Percentiles rank a stretch among this genome's conserved stretches.
phyloP scores from a whole-genome alignment of 768 basidiomycete genomes.

The Candolleomyces aberdarensis region DNA sequence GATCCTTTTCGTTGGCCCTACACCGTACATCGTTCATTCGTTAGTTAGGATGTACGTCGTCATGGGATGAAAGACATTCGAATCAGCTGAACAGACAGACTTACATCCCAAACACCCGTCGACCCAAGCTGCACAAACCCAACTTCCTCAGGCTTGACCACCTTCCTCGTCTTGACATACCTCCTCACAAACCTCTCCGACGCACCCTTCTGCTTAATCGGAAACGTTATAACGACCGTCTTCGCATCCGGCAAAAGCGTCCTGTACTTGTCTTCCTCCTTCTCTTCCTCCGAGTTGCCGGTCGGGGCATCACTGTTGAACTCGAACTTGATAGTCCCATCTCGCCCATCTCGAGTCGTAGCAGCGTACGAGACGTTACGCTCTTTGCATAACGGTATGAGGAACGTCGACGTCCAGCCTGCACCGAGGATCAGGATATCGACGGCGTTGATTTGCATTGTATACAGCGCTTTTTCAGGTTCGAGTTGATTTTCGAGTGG shows the following conservation, averaged over 20 bases:
- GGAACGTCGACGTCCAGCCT: constrained; percentile 64
- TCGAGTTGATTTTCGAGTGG: too few relatives aligned
- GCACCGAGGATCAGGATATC: constrained; percentile 63
- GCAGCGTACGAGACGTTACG: constrained; percentile 42
- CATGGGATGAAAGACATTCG: background rate
- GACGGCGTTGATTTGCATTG: constrained; percentile 20
- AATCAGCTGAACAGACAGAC: constrained; percentile 16
- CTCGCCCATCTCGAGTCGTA: constrained; percentile 52
- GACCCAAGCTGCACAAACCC: constrained; percentile 62
- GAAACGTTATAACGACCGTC: constrained; percentile 57
- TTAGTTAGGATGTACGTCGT: too few relatives aligned
- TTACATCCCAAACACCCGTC: constrained; percentile 60
- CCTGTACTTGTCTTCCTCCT: too few relatives aligned
- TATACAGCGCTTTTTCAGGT: background rate
- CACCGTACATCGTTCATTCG: background rate
- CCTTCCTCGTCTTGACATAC: constrained; percentile 32
- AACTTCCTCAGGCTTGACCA: constrained; percentile 12
- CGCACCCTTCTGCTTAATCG: constrained; percentile 45
- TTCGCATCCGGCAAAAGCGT: constrained; percentile 45
- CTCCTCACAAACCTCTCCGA: constrained; percentile 42
- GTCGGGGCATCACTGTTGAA: constrained; percentile 41
- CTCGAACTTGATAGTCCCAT: constrained; percentile 48
- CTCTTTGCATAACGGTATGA: constrained; percentile 48
- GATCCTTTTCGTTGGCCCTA: background rate
- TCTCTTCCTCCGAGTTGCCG: too few relatives aligned